Evolutionary conservation across 225 moss, liverwort and hornwort genomes (phyloP), one percentile per base, ranked within the genome.

Genomic region (Pleurozium schreberi): DNA sequence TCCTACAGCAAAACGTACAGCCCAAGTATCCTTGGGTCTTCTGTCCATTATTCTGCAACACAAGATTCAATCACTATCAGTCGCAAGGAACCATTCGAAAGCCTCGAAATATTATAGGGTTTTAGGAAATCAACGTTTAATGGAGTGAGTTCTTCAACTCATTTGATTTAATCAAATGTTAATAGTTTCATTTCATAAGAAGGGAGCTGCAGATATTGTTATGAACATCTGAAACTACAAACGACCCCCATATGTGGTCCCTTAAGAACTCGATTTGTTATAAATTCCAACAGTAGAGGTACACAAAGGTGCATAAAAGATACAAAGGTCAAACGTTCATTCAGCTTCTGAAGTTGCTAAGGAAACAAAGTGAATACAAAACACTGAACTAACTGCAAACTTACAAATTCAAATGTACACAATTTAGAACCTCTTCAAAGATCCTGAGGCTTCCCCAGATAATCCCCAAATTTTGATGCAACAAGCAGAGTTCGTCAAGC

Each of bases 21-120:
- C 98, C 98, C 98, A 99, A 53, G 95, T 94, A 91, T 95, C 93
- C 93, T 99, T 99, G 23, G 98, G 98, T 94, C 94, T 97, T 88
- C 96, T 96, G 83, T 96, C 98, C 34, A 99, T 93, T 23, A 97
- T 90, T 86, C 97, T 97, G 93, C 93, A 82, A 52, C 81, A 87
- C 38, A 92, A 23, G 64, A 63, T 81, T 52, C 59, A 26, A 79
- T 87, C 81, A 85, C 63, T 40, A 47, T 58, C 66, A 53, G 50
- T 69, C 34, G 45, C 45, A 36, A 61, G 53, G 40, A 87, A 63
- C 18, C 52, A 31, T 80, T 61, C 69, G 18, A 70, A 60, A 64
- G 63, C 43, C 62, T 40, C 62, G 15, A 22, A 81, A 47, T 33
- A 67, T 42, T 70, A 65, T 78, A 86, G 73, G 40, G 64, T 47